Evolutionary conservation across 1,284 basidiomycete genomes (phyloP).

Genomic region (Cryptococcus hybrid): DNA sequence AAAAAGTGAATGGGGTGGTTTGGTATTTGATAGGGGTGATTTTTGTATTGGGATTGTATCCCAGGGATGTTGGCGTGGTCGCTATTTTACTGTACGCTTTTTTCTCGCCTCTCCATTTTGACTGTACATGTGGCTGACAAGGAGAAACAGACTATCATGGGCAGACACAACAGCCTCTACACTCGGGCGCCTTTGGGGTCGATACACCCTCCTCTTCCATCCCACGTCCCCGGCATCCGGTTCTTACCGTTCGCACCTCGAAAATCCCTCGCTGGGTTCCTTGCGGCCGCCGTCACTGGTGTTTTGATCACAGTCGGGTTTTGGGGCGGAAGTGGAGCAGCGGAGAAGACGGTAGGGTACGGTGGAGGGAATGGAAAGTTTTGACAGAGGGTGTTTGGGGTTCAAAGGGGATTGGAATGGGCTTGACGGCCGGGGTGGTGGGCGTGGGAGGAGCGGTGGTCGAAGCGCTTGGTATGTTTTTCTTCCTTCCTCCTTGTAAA

Average conservation of each 20-base stretch:
- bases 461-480: slow-evolving; percentile 72
- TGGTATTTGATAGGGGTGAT: slow-evolving; percentile 95
- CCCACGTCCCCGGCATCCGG: slow-evolving; percentile 49
- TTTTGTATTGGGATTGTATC: slow-evolving; percentile 73
- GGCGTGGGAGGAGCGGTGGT: slow-evolving; percentile 78
- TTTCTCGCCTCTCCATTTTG: neutral
- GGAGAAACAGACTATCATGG: slow-evolving; percentile 74
- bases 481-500: neutral
- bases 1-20: slow-evolving; percentile 80
- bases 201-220: slow-evolving; percentile 70
- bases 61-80: slow-evolving; percentile 81
- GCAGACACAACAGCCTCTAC: slow-evolving; percentile 95
- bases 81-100: slow-evolving; percentile 76
- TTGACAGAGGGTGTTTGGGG: slow-evolving; percentile 53
- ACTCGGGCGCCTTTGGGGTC: slow-evolving; percentile 81
- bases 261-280: slow-evolving; percentile 76
- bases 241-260: slow-evolving; percentile 43
- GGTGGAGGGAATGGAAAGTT: slow-evolving; percentile 52
- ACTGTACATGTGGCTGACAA: slow-evolving; percentile 1
- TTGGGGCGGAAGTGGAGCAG: slow-evolving; percentile 63
- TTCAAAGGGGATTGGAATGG: too few relatives aligned
- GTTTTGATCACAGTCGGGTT: slow-evolving; percentile 70
- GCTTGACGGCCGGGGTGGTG: slow-evolving; percentile 52
- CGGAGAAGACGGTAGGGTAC: slow-evolving; percentile 24
- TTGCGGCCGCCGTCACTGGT: slow-evolving; percentile 77